A percentile compares a stretch with the other conserved stretches of the same genome.
Conservation (phyloP, 441 rosid species). For the Pelargonium australe region DNA sequence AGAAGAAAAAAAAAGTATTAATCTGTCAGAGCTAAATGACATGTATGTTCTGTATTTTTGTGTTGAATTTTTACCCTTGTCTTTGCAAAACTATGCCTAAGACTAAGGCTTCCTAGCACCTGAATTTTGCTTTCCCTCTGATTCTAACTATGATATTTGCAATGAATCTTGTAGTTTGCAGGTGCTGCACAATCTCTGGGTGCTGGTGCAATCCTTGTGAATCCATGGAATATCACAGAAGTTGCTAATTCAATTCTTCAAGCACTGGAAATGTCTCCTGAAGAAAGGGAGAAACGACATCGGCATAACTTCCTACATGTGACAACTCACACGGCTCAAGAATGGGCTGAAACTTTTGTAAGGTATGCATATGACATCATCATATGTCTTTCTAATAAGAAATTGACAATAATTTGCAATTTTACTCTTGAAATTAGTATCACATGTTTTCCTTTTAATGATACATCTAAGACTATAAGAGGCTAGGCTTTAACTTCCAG, state of each 20-base stretch:
- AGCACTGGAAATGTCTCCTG: conserved; percentile 74
- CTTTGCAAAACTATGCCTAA: not conserved
- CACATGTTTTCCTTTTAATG: no score
- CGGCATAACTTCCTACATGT: conserved; percentile 72
- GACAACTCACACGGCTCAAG: conserved; percentile 86
- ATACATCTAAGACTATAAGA: no score
- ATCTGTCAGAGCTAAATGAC: no score
- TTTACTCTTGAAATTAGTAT: no score
- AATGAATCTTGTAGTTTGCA: conserved; percentile 59
- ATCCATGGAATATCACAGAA: conserved; percentile 99
- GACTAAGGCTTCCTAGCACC: not conserved
- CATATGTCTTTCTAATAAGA: not conserved
- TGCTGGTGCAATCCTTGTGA: conserved; percentile 98
- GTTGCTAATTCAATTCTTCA: conserved; percentile 90
- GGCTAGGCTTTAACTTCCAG: no score
- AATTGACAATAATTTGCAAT: no score
- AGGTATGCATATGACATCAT: conserved; percentile 41
- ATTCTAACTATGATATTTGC: conserved; percentile 7
- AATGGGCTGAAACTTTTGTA: conserved; percentile 99
- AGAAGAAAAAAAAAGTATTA: no score
- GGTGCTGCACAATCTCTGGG: conserved; percentile 99
- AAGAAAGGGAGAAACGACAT: conserved; percentile 91
- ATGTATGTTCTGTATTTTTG: no score
- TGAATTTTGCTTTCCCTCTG: not conserved
- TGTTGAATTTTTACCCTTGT: no score